Base-by-base conservation (phyloP, 495 filamentous ascomycete species). In the Halenospora varia region DNA sequence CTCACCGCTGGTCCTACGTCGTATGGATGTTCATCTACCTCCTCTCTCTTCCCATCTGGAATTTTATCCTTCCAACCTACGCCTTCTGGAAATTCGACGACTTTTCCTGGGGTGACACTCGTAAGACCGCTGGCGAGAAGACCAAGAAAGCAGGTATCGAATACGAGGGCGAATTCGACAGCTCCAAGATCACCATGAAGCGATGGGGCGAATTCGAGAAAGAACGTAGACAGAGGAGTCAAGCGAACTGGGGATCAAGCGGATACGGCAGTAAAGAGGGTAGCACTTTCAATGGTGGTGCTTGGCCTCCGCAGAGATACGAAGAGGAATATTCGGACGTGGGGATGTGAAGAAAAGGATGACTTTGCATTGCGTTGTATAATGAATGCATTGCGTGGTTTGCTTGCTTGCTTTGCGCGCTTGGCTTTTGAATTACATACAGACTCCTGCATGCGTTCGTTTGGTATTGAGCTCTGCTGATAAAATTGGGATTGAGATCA, bases 11-110 rank as follows among this genome's bases (percentile, higher is more conserved):
- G 78, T 87, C 90, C 2, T 99, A 99, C 66, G 87, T 99, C 25
- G 68, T 88, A 39, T 99, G 95, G 95, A 96, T 99, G 95, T 64
- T 90, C 15, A 91, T 97, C 70, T 99, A 99, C 62, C 84, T 99
- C 17, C 35, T 91, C 42, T 96, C 94, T 0, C 84, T 99, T 0
- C 95, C 95, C 0, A 82, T 99, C 55, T 99, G 95, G 95, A 99
- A 99, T 71, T 95, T 97, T 62, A 79, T 99, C 15, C 86, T 99
- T 2, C 95, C 95, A 0, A 82, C 81, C 15, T 99, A 99, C 66
- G 89, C 95, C 4, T 99, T 90, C 77, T 99, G 95, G 95, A 97
- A 99, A 70, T 99, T 99, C 70, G 95, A 99, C 66, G 95, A 99
- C 73, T 99, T 99, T 77, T 94, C 89, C 66, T 99, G 95, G 94